These are phyloP conservation scores for Scheffersomyces quercinus DNA, from an alignment of 1,139 yeast species.

Conservation along the genomic window DNA sequence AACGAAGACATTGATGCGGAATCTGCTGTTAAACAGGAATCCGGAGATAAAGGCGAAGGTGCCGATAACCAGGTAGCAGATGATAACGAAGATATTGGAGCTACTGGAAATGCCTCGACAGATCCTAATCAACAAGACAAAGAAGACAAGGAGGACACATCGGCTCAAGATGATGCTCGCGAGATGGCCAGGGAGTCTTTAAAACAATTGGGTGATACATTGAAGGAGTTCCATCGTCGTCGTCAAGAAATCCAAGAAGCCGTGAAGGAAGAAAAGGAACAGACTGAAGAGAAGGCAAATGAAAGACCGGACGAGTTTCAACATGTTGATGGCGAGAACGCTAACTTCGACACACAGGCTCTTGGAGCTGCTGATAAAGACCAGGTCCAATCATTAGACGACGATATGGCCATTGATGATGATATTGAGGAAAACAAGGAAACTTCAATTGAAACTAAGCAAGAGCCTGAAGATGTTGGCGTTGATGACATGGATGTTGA, in stretches of 20 bases:
- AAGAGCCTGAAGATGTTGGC: slow-evolving; percentile 19
- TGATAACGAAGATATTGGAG: slow-evolving; percentile 71
- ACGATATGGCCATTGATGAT: slow-evolving; percentile 84
- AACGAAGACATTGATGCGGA: slow-evolving; percentile 58
- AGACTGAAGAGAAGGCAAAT: slow-evolving; percentile 51
- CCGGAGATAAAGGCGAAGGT: slow-evolving; percentile 76
- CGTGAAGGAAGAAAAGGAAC: slow-evolving; percentile 44
- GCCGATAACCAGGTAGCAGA: slow-evolving; percentile 67
- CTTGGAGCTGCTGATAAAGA: slow-evolving; percentile 87
- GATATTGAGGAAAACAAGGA: slow-evolving; percentile 32
- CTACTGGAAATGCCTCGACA: slow-evolving; percentile 59
- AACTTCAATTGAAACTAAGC: slow-evolving; percentile 26
- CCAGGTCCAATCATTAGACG: slow-evolving; percentile 75
- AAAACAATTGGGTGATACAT: slow-evolving; percentile 85
- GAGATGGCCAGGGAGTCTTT: slow-evolving; percentile 78
- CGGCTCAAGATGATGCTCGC: slow-evolving; percentile 59
- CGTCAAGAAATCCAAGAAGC: slow-evolving; percentile 81
- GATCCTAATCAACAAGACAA: slow-evolving; percentile 48
- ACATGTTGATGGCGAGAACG: slow-evolving; percentile 82
- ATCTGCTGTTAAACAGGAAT: slow-evolving; percentile 69
- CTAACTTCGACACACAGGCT: slow-evolving; percentile 83
- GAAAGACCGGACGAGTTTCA: slow-evolving; percentile 87
- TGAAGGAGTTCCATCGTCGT: slow-evolving; percentile 90
- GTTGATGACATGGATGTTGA: slow-evolving; percentile 22
- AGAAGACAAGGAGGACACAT: slow-evolving; percentile 23